These are phyloP conservation scores for Neoboletus brunneissimus DNA, from an alignment of 768 basidiomycete genomes.

Conservation along the genomic window DNA sequence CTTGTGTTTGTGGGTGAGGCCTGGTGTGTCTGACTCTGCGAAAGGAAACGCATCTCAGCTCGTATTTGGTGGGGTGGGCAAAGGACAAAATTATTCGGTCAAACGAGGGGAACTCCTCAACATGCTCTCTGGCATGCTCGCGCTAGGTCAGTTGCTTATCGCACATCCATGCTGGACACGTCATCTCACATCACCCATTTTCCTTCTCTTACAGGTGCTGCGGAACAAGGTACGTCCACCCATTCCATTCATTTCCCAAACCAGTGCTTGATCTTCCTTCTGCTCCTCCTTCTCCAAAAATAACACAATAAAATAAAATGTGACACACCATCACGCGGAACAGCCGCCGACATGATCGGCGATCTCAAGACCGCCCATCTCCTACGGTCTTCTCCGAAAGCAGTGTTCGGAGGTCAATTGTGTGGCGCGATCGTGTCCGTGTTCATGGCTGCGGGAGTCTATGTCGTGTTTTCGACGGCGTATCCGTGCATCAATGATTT, in stretches of 20 bases:
- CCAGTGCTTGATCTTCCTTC: neutral
- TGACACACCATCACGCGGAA: neutral
- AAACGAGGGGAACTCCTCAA: conserved; percentile 18
- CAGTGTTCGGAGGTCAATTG: conserved; percentile 61
- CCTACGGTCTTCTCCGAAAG: conserved; percentile 58
- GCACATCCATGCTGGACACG: neutral
- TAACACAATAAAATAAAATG: neutral
- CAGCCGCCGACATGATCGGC: conserved; percentile 60
- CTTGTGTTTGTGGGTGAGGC: no score
- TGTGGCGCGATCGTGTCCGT: conserved; percentile 57
- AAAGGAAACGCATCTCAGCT: conserved; percentile 52
- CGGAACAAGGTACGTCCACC: conserved; percentile 19
- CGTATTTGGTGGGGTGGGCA: conserved; percentile 60
- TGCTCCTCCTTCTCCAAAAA: neutral
- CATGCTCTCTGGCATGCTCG: conserved; percentile 28
- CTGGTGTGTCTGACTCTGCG: neutral
- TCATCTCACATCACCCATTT: neutral
- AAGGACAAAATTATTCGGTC: conserved; percentile 37
- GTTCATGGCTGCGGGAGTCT: conserved; percentile 57
- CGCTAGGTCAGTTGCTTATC: conserved; percentile 4
- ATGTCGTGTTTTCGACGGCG: conserved; percentile 60
- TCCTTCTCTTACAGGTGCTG: conserved; percentile 19
- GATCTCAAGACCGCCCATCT: conserved; percentile 72
- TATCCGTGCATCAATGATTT: conserved; percentile 51
- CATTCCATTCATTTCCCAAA: neutral